Conservation (phyloP, 495 filamentous ascomycete species). For the Talaromyces proteolyticus region DNA sequence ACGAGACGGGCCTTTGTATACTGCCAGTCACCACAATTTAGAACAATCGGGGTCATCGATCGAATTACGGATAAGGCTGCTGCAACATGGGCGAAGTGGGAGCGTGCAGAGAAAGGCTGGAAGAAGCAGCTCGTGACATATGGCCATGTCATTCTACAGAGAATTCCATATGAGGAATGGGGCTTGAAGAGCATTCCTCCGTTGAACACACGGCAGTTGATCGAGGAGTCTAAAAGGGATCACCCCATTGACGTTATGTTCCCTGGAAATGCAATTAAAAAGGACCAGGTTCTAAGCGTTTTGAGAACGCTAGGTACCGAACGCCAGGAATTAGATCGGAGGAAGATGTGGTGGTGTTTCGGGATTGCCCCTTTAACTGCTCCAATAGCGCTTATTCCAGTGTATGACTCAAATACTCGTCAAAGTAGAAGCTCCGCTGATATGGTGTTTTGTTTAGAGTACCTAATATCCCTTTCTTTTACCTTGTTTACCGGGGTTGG, state of each 20-base stretch:
- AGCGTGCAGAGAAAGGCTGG: conserved; percentile 78
- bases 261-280: conserved; percentile 61
- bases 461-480: conserved; percentile 98
- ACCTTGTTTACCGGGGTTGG: conserved; percentile 74
- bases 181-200: conserved; percentile 92
- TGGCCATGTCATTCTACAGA: conserved; percentile 77
- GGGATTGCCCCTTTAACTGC: conserved; percentile 77
- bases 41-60: conserved; percentile 51
- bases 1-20: conserved; percentile 89
- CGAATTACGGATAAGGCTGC: conserved; percentile 61
- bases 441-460: conserved; percentile 44
- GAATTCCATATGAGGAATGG: conserved; percentile 97
- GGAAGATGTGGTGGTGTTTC: conserved; percentile 72
- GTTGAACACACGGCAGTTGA: conserved; percentile 57
- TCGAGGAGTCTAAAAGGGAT: conserved; percentile 56
- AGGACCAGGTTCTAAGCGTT: conserved; percentile 52
- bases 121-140: conserved; percentile 78
- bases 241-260: conserved; percentile 72
- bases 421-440: background rate
- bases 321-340: conserved; percentile 68
- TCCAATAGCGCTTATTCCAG: conserved; percentile 73
- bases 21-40: conserved; percentile 62
- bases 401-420: conserved; percentile 59
- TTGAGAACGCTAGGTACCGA: conserved; percentile 67
- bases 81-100: conserved; percentile 77